Evolutionary conservation across 768 basidiomycete genomes (phyloP), one percentile per base, ranked within the genome.

Genomic region (Lactarius evosmus): DNA sequence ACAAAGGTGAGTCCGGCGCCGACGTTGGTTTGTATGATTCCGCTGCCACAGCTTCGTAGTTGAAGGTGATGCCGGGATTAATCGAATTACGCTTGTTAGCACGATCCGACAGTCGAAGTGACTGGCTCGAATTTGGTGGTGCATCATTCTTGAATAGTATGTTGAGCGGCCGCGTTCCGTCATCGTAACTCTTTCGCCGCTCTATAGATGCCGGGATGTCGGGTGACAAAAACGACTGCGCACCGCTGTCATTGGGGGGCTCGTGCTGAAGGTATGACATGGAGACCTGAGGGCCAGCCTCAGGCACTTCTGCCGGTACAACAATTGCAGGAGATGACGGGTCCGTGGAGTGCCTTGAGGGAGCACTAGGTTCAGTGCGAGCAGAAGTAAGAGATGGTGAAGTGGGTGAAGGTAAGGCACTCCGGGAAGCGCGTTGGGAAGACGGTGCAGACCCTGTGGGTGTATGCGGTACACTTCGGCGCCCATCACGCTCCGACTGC

Each of bases 31-130:
- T 56, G 17, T 25, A 60, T 22, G 34, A 36, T 49, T 64, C 69
- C 12, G 59, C 6, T 38, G 59, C 50, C 12, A 52, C 4, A 14
- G 60, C 49, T 32, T 58, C 67, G 38, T 69, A 60, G 25, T 72
- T 77, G 64, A 83, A 74, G 7, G 77, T 70, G 50, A 80, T 71
- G 4, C 72, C 78, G 1, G 85, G 85, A 61, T 83, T 85, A 65
- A 85, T 85, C 4, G 85, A 85, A 25, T 80, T 75, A 14, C 85
- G 75, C 51, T 78, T 80, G 29, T 80, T 82, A 0, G 77, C 74
- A 38, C 80, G 77, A 6, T 74, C 73, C 0, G 75, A 75, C 7
- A 65, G 65, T 19, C 65, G 60, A 64, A 72, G 54, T 49, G 78
- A 67, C 56, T 76, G 69, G 56, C 69, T 63, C 52, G 75, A 70